Conservation (phyloP, 2,329 filamentous ascomycete species). For the Colletotrichum gigasporum region DNA sequence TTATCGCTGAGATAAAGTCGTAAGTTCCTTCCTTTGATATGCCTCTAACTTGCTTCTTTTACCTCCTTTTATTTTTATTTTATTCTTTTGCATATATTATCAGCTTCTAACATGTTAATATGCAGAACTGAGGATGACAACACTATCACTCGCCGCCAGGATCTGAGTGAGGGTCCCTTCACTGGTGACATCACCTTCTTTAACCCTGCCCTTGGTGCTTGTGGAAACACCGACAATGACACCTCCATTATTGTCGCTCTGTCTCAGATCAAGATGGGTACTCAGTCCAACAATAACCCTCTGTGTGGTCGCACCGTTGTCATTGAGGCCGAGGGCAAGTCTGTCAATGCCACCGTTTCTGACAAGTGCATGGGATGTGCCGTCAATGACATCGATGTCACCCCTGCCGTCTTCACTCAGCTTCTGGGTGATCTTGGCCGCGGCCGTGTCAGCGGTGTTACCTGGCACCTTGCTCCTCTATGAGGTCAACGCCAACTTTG, state of each 20-base stretch:
- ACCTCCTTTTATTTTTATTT: too few relatives aligned
- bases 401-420: conserved; percentile 8
- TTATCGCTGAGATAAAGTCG: conserved; percentile 3
- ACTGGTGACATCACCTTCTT: conserved; percentile 27
- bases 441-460: conserved; percentile 3
- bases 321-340: neutral
- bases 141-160: conserved; percentile 6
- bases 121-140: neutral
- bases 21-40: neutral
- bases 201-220: conserved; percentile 22
- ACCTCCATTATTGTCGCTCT: conserved; percentile 16
- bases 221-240: conserved; percentile 11
- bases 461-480: conserved; percentile 5
- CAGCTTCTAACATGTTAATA: neutral
- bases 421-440: conserved; percentile 11
- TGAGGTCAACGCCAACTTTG: too few relatives aligned
- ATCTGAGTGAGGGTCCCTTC: neutral
- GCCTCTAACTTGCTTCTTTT: too few relatives aligned
- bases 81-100: neutral
- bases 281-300: conserved; percentile 26
- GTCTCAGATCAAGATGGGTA: conserved; percentile 29
- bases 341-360: neutral
- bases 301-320: conserved; percentile 9
- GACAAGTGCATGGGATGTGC: conserved; percentile 31
- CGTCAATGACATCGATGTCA: conserved; percentile 15